Evolutionary conservation across 768 basidiomycete genomes (phyloP), one percentile per base, ranked within the genome.

Genomic region (Podaxis sp.): DNA sequence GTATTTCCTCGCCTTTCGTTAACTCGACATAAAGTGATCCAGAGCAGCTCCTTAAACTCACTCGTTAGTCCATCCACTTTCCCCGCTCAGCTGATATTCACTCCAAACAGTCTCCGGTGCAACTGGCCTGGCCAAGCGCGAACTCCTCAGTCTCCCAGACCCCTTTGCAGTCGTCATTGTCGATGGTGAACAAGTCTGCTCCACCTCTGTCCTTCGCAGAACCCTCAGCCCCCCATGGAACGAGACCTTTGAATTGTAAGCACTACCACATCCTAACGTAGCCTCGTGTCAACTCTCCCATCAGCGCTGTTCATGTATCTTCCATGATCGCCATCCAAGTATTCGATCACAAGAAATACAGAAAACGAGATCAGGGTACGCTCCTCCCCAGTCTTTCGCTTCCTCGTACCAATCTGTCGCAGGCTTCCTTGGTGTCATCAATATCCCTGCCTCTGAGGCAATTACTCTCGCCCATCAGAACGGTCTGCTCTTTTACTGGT

Each of bases 261-360:
- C 55, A 37, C 23, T 13, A 42, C 21, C 36, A 18, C 64, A 59
- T 65, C 62, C 55, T 48, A 58, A 28, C 62, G 25, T 60, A 18
- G 57, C 59, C 64, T 38, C 53, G 37, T 56, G 37, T 55, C 62
- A 64, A 18, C 50, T 57, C n/a, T 44, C 32, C 55, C 61, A 65
- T 23, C 64, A 91, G 91, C 64, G 80, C 79, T 63, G 84, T 94
- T 64, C 87, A 83, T 48, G 86, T 84, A 62, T 85, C 86, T 28
- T 93, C 92, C 37, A 79, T 84, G 66, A 81, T 95, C 68, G 80
- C 82, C 25, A 90, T 95, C 50, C 92, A 95, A 75, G 84, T 96
- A 61, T 94, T 95, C 69, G 94, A 96, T 79, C 88, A 93, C 73
- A 83, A 85, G 69, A 93, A 91, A 73, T 94, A 91, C 76, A 93